Percentiles rank a stretch among this genome's conserved stretches.
Evolutionary conservation across 2,329 filamentous ascomycete genomes (phyloP).

Genomic region (Penicillium sp.): DNA sequence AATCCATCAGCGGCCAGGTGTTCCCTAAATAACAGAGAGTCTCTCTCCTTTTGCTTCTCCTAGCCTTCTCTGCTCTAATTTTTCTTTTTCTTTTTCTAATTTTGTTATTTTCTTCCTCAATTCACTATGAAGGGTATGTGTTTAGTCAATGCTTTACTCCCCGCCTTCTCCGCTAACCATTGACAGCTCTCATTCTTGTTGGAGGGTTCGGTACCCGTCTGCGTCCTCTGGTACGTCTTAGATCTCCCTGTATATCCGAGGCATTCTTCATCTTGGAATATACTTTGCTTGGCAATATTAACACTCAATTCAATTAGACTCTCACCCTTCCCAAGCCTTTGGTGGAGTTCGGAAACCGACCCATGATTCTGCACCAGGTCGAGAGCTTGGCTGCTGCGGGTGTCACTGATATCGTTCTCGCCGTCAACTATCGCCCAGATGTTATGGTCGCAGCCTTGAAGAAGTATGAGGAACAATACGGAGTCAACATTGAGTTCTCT

Average conservation of each 20-base stretch:
- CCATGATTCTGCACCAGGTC: conserved; percentile 98
- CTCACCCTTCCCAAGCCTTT: conserved; percentile 95
- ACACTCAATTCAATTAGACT: conserved; percentile 59
- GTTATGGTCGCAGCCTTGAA: conserved; percentile 93
- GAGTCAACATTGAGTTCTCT: conserved; percentile 94
- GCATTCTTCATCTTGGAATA: background rate
- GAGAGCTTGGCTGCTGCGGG: conserved; percentile 89
- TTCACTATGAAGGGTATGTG: conserved; percentile 48
- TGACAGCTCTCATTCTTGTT: conserved; percentile 90
- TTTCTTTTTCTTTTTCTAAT: conserved; percentile 2
- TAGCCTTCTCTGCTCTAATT: conserved; percentile 9
- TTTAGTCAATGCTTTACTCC: conserved; percentile 9
- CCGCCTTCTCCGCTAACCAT: conserved; percentile 9
- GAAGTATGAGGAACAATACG: conserved; percentile 91
- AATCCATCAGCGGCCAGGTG: conserved; percentile 33
- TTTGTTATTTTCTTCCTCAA: conserved; percentile 8
- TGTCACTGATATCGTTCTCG: conserved; percentile 95
- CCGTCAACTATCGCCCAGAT: conserved; percentile 98
- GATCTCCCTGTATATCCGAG: conserved; percentile 5
- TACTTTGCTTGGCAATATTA: conserved; percentile 11
- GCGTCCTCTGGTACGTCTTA: conserved; percentile 76
- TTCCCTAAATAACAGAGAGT: conserved; percentile 26
- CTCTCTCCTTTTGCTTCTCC: conserved; percentile 20
- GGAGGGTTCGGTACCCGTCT: conserved; percentile 98
- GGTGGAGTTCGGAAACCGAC: conserved; percentile 97